Evolutionary conservation across 768 basidiomycete species (phyloP).

Genomic region (Hygrocybe coccinea): DNA sequence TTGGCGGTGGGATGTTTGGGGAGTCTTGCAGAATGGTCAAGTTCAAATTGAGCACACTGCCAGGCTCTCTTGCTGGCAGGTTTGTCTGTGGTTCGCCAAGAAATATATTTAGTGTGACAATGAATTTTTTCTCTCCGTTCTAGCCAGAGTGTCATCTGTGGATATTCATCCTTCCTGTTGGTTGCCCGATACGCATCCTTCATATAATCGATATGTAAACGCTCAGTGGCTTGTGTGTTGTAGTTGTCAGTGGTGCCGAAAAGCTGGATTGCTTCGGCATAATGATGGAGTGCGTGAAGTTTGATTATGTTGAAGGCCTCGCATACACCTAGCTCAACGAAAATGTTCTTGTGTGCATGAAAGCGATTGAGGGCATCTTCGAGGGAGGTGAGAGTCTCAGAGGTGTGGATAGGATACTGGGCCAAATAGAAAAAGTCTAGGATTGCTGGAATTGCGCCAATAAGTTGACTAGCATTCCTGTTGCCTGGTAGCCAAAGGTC

Average conservation of each 20-base stretch:
- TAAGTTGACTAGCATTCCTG: slow-evolving; percentile 3
- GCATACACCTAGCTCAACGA: slow-evolving; percentile 15
- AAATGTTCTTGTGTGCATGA: slow-evolving; percentile 27
- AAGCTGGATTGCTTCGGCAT: not conserved
- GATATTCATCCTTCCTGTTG: slow-evolving; percentile 24
- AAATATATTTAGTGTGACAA: slow-evolving; percentile 23
- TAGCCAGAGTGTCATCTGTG: slow-evolving; percentile 41
- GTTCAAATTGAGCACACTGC: not conserved
- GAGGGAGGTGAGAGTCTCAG: slow-evolving; percentile 21
- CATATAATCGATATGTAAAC: slow-evolving; percentile 18
- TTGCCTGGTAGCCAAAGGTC: slow-evolving; percentile 11
- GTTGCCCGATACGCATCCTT: slow-evolving; percentile 26
- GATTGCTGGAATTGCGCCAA: slow-evolving; percentile 21
- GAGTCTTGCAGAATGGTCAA: not conserved
- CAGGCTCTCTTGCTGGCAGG: not conserved
- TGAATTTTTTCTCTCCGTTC: slow-evolving; percentile 32
- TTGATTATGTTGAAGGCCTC: slow-evolving; percentile 8
- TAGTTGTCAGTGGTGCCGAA: slow-evolving; percentile 16
- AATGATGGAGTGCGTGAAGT: slow-evolving; percentile 7
- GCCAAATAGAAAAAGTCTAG: slow-evolving; percentile 35
- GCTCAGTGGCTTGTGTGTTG: slow-evolving; percentile 13
- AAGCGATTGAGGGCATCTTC: slow-evolving; percentile 22
- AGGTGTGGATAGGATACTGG: slow-evolving; percentile 21
- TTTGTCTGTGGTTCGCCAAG: slow-evolving; percentile 14
- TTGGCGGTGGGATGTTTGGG: slow-evolving; percentile 20